A percentile compares a stretch with the other conserved stretches of the same genome.
These are phyloP conservation scores for Theobroma grandiflorum DNA, from an alignment of 441 rosid species.

Conservation along the genomic window DNA sequence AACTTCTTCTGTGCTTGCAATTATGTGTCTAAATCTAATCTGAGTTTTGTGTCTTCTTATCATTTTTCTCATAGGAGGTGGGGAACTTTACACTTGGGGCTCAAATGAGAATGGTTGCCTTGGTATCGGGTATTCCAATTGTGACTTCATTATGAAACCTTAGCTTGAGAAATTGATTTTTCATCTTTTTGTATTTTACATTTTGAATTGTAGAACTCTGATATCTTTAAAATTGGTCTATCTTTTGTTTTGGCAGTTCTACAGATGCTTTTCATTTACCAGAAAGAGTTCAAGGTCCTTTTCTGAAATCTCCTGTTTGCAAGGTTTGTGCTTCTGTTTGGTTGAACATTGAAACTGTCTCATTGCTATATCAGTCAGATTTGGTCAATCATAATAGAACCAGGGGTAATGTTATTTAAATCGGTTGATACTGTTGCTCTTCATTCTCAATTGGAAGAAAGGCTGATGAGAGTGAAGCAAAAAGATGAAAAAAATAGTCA, in stretches of 20 bases:
- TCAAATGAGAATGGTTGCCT: slow-evolving; percentile 97
- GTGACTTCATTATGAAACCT: slow-evolving; percentile 15
- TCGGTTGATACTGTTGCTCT: not conserved
- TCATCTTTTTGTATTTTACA: not conserved
- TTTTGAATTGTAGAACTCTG: slow-evolving; percentile 23
- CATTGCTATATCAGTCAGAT: not conserved
- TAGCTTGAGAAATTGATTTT: slow-evolving; percentile 1
- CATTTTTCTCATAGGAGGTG: slow-evolving; percentile 52
- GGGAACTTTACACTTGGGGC: slow-evolving; percentile 91
- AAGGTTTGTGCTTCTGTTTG: slow-evolving; percentile 52
- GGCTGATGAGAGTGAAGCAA: not conserved
- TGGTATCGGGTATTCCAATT: slow-evolving; percentile 70
- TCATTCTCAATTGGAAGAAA: slow-evolving; percentile 3
- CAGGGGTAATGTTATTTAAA: not conserved
- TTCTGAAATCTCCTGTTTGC: slow-evolving; percentile 61
- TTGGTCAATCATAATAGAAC: not conserved
- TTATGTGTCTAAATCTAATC: not conserved
- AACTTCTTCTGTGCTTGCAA: not conserved
- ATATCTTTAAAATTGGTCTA: slow-evolving; percentile 17
- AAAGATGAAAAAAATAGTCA: not conserved
- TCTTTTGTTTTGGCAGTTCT: slow-evolving; percentile 55
- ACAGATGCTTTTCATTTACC: slow-evolving; percentile 65
- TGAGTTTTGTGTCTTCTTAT: slow-evolving; percentile 19
- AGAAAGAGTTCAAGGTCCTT: slow-evolving; percentile 81
- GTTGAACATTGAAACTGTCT: not conserved